Base-by-base conservation (phyloP, 2,329 filamentous ascomycete species). In the Teratosphaeria epicoccoides region DNA sequence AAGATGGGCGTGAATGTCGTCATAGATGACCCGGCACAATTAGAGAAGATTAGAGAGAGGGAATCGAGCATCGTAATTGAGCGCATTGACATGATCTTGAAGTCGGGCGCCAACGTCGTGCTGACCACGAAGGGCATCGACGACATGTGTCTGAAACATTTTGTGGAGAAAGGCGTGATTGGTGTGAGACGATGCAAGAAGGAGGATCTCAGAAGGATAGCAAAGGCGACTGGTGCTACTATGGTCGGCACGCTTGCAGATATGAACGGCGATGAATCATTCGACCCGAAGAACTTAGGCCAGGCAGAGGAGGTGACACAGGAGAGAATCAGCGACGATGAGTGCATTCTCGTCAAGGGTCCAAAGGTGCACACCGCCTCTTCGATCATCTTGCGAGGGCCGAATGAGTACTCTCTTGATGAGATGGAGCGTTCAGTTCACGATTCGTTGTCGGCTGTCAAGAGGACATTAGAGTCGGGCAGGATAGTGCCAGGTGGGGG, bases 401-500 rank as follows among this genome's bases (percentile, higher is more conserved):
- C 93, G 61, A 97, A 98, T 72, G 93, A 98, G 71, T 97, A 87
- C 74, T 88, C 88, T 55, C 82, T 98, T 25, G 93, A 98, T 66
- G 93, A 98, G 78, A 98, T 97, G 91, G 93, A 98, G 78, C 87
- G 93, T 59, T 97, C 93, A 1, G 83, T 98, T 17, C 93, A 98
- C 74, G 93, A 98, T 72, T 95, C 91, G 12, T 79, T 98, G 46
- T 96, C 88, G 60, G 93, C 93, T 46, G 90, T 98, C 58, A 98
- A 98, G 83, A 83, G 93, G 62, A 96, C 93, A 2, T 78, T 98
- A 6, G 93, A 98, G 75, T 95, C 88, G 66, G 93, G 93, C 64
- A 90, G 87, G 72, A 94, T 98, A 59, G 93, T 98, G 37, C 93
- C 93, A 14, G 93, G 93, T 59, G 93, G 93, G 59, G 93, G 91